A percentile compares a stretch with the other conserved stretches of the same genome.
Evolutionary conservation across 306 rosid genomes (phyloP).

Genomic region (Clitoria ternatea): DNA sequence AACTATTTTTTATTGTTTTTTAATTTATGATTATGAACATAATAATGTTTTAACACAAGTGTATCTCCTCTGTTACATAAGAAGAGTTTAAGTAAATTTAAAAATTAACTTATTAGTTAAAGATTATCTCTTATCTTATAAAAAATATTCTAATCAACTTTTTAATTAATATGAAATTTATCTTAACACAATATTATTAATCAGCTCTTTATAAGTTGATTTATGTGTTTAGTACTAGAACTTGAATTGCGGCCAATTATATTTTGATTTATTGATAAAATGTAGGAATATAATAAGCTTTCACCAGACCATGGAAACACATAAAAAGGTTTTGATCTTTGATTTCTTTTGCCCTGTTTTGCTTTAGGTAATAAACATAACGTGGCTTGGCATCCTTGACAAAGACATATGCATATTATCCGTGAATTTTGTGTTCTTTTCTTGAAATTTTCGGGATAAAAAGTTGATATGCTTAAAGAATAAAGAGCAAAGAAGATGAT

Average conservation of each 20-base stretch:
- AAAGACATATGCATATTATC: slow-evolving; percentile 11
- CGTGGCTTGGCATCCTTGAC: slow-evolving; percentile 23
- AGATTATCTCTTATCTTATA: too few relatives aligned
- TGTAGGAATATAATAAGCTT: neutral
- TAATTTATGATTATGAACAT: too few relatives aligned
- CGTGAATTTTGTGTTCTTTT: slow-evolving; percentile 2
- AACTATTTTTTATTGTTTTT: too few relatives aligned
- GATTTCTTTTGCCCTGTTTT: neutral
- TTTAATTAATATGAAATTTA: too few relatives aligned
- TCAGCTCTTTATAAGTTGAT: too few relatives aligned
- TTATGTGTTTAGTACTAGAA: neutral
- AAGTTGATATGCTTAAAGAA: slow-evolving; percentile 27
- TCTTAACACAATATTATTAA: too few relatives aligned
- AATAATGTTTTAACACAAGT: too few relatives aligned
- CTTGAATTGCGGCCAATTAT: neutral
- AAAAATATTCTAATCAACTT: too few relatives aligned
- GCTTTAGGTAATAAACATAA: neutral
- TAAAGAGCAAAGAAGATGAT: slow-evolving; percentile 20
- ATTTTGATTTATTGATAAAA: neutral
- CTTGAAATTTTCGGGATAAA: slow-evolving; percentile 13
- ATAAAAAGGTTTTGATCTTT: slow-evolving; percentile 12
- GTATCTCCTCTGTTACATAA: too few relatives aligned
- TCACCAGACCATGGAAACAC: neutral
- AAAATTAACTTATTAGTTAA: too few relatives aligned
- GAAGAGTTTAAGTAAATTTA: too few relatives aligned